These are phyloP conservation scores for Polytrichum commune DNA, from an alignment of 225 moss, liverwort and hornwort genomes.

Conservation along the genomic window DNA sequence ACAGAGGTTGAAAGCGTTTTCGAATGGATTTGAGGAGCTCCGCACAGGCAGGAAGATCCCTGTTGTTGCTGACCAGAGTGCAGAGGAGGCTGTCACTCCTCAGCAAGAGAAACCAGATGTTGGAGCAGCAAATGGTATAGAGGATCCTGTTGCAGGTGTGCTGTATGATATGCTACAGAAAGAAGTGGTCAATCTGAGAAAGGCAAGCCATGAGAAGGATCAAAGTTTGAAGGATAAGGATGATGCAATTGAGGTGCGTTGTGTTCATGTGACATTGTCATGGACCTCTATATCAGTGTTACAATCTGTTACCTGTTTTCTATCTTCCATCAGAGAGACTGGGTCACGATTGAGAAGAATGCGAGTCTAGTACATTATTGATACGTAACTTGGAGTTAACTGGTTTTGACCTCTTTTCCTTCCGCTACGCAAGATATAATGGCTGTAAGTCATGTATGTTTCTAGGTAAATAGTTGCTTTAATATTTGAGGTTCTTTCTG, in stretches of 20 bases:
- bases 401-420: too few relatives aligned
- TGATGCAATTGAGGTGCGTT: slow-evolving; percentile 89
- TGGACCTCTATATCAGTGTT: too few relatives aligned
- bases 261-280: background rate
- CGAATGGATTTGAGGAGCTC: slow-evolving; percentile 85
- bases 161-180: slow-evolving; percentile 94
- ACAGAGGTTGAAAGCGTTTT: slow-evolving; percentile 51
- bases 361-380: too few relatives aligned
- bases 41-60: slow-evolving; percentile 57
- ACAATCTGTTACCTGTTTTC: too few relatives aligned
- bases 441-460: too few relatives aligned
- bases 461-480: too few relatives aligned
- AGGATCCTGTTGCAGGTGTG: slow-evolving; percentile 80
- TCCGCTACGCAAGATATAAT: too few relatives aligned
- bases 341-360: too few relatives aligned
- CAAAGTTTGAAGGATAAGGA: slow-evolving; percentile 97
- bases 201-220: slow-evolving; percentile 85
- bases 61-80: slow-evolving; percentile 30
- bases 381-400: too few relatives aligned
- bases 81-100: slow-evolving; percentile 40
- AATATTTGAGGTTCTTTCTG: too few relatives aligned
- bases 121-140: slow-evolving; percentile 21
- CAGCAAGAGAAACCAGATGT: slow-evolving; percentile 44
- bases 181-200: slow-evolving; percentile 81
- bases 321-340: too few relatives aligned